Percentiles rank a stretch among this genome's conserved stretches.
These are phyloP conservation scores for Priceomyces haplophilus DNA, from an alignment of 805 yeast genomes.

Conservation along the genomic window DNA sequence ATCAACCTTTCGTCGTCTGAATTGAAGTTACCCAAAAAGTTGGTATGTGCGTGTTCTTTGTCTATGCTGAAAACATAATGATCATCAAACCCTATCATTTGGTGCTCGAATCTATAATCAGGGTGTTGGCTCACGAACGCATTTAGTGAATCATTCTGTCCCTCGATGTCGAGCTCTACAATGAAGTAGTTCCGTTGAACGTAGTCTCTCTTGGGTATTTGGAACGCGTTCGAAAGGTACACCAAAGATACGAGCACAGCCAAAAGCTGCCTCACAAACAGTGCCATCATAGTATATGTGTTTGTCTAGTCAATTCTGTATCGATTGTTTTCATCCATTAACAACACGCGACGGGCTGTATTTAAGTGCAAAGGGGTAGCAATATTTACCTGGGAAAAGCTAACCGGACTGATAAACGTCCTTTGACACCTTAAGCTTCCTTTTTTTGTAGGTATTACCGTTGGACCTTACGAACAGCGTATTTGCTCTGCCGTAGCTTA, in stretches of 20 bases:
- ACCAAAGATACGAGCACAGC: conserved; percentile 3
- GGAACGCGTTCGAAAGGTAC: not conserved
- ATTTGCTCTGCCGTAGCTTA: not conserved
- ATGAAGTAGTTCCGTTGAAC: conserved; percentile 55
- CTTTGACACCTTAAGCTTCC: not conserved
- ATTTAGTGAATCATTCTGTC: conserved; percentile 21
- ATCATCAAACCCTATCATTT: conserved; percentile 55
- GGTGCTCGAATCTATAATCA: conserved; percentile 55
- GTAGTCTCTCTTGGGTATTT: conserved; percentile 43
- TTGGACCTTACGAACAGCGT: not conserved
- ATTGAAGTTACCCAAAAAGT: conserved; percentile 33
- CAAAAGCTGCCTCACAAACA: not conserved
- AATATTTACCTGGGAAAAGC: not conserved
- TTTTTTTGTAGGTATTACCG: not conserved
- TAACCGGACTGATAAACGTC: not conserved
- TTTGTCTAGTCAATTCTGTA: not conserved
- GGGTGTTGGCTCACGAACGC: conserved; percentile 41
- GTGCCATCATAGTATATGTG: not conserved
- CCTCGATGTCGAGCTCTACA: conserved; percentile 47
- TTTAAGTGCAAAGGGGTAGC: not conserved
- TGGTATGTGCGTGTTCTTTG: conserved; percentile 34
- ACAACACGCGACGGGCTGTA: not conserved
- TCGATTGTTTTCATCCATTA: not conserved
- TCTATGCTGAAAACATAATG: conserved; percentile 65
- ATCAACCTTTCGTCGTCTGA: conserved; percentile 25